Evolutionary conservation across 495 filamentous ascomycete genomes (phyloP), one percentile per base, ranked within the genome.

Genomic region (Xylaria grammica): DNA sequence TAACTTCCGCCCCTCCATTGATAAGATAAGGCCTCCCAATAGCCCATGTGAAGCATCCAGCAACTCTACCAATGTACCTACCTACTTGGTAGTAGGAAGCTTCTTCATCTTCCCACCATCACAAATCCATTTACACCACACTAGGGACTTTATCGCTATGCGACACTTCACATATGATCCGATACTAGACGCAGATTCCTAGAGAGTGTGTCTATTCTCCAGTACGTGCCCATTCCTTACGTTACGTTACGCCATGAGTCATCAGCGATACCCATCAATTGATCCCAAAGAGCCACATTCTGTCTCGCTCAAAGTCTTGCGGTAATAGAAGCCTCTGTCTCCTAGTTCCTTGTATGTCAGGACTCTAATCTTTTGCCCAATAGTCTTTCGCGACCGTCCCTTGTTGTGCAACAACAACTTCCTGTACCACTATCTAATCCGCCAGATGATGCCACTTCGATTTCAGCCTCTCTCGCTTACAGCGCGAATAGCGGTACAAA

Each of bases 291-390:
- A 91, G 69, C 89, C 91, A 20, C 93, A 97, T 78, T 85, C 88
- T 15, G 86, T 97, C 38, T 96, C 91, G 58, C 76, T 97, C 27
- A 97, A 97, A 83, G 93, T 91, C 11, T 79, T 91, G 20, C 77
- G 88, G 87, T 87, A 81, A 55, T 55, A 11, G 71, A 55, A 48
- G 42, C 44, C 22, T 49, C 40, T 46, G 7, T 50, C n/a, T 10
- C n/a, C 29, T 8, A 52, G 38, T 27, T 50, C 56, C 11, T 27
- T 50, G 46, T 34, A 55, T 24, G 8, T 3, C 5, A 11, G 34
- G 60, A 52, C 53, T 11, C 61, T 65, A 44, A 42, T 59, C 17
- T 26, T 22, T 29, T 59, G 11, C 40, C 19, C 10, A 30, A 51
- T 63, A 85, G 84, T 20, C 75, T 86, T 50, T 84, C 83, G 17